A percentile compares a stretch with the other conserved stretches of the same genome.
phyloP scores from a whole-genome alignment of 441 rosid species.

The Breynia disticha region DNA sequence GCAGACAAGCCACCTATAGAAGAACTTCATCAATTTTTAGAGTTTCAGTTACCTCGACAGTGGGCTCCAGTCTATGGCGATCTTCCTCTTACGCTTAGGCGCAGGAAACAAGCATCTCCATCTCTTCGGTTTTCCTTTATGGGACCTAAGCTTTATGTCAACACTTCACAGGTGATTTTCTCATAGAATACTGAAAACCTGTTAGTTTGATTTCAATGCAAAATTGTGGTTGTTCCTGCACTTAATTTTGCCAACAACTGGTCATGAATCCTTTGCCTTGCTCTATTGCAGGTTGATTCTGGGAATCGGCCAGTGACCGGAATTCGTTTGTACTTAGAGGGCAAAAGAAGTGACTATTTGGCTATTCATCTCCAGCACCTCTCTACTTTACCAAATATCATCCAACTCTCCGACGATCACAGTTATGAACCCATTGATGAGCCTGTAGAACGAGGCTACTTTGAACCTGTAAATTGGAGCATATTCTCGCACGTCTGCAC shows the following conservation, averaged over 20 bases:
- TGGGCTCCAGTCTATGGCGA: slow-evolving; percentile 92
- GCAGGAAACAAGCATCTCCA: slow-evolving; percentile 56
- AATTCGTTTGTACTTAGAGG: slow-evolving; percentile 77
- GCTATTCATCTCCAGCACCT: slow-evolving; percentile 93
- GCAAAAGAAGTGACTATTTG: slow-evolving; percentile 76
- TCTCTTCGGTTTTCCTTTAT: slow-evolving; percentile 69
- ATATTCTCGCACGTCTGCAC: slow-evolving; percentile 89
- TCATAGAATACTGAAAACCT: neutral
- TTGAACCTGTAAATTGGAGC: slow-evolving; percentile 86
- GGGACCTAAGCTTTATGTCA: slow-evolving; percentile 92
- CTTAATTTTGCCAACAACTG: too few species aligned
- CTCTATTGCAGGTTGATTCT: slow-evolving; percentile 56
- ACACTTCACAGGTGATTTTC: slow-evolving; percentile 48
- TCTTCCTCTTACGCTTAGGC: slow-evolving; percentile 73
- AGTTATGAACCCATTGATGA: slow-evolving; percentile 37
- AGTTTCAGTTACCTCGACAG: slow-evolving; percentile 85
- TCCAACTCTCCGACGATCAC: slow-evolving; percentile 52
- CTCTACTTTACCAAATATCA: slow-evolving; percentile 43
- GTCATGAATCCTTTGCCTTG: too few species aligned
- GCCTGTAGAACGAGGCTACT: slow-evolving; percentile 51
- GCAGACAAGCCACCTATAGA: slow-evolving; percentile 90
- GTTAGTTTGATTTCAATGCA: too few species aligned
- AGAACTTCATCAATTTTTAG: slow-evolving; percentile 83
- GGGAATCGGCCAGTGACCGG: slow-evolving; percentile 81
- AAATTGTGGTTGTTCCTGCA: too few species aligned